Percentiles rank a stretch among this genome's conserved stretches.
phyloP scores from a whole-genome alignment of 305 asterid species.

The Ilex paraguariensis region DNA sequence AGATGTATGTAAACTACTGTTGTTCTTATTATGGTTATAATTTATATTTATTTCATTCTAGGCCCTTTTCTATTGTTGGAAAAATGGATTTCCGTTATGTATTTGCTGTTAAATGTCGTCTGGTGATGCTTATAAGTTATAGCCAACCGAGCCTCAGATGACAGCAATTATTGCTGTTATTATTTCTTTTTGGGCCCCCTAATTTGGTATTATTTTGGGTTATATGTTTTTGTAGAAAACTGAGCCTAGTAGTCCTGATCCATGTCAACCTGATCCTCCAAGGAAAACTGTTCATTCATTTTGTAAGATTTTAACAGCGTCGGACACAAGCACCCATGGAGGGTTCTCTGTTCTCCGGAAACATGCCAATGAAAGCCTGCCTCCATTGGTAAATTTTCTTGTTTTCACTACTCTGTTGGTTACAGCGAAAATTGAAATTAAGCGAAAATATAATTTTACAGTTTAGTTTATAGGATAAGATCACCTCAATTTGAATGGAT shows the following conservation, averaged over 20 bases:
- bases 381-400: conserved; percentile 49
- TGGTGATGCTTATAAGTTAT: too few relatives aligned
- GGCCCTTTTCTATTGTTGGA: too few relatives aligned
- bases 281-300: conserved; percentile 45
- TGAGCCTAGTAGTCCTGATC: conserved; percentile 58
- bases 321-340: conserved; percentile 94
- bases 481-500: too few relatives aligned
- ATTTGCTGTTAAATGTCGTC: too few relatives aligned
- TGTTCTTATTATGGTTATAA: neutral
- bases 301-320: conserved; percentile 80
- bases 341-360: conserved; percentile 90
- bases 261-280: conserved; percentile 44
- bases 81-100: too few relatives aligned
- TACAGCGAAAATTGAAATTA: too few relatives aligned
- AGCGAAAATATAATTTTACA: too few relatives aligned
- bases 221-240: conserved; percentile 48
- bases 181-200: conserved; percentile 1
- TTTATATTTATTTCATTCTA: too few relatives aligned
- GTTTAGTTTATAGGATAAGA: too few relatives aligned
- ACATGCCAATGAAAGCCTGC: conserved; percentile 87
- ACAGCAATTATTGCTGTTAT: too few relatives aligned
- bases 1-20: conserved; percentile 37
- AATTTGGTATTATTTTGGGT: neutral
- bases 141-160: too few relatives aligned
- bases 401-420: neutral